Evolutionary conservation across 2,329 filamentous ascomycete genomes (phyloP).

Genomic region (Diplodia corticola): DNA sequence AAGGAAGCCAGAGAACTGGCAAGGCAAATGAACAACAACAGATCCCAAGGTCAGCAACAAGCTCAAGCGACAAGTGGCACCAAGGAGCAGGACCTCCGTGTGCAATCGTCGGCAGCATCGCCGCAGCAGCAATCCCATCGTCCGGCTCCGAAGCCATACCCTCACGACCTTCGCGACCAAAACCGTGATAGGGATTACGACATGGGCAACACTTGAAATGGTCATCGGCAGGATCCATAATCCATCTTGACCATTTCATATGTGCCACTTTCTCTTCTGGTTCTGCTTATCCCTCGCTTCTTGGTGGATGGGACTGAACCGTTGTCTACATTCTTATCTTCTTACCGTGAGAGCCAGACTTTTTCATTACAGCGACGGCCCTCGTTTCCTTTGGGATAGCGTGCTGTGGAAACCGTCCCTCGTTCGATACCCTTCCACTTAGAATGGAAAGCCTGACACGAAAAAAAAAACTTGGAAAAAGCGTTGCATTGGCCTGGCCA

Average conservation of each 20-base stretch:
- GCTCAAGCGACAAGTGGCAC: neutral
- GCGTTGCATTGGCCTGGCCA: neutral
- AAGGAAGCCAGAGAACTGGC: conserved; percentile 19
- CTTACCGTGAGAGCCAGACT: neutral
- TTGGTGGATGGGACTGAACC: neutral
- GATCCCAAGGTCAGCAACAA: neutral
- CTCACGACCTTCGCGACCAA: no score
- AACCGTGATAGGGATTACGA: neutral
- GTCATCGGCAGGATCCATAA: neutral
- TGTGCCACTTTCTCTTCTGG: neutral
- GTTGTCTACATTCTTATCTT: neutral
- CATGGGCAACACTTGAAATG: neutral
- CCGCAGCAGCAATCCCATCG: neutral
- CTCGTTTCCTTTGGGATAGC: neutral
- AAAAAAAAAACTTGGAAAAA: neutral
- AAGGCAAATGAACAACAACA: neutral
- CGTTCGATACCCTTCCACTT: neutral
- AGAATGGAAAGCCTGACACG: neutral
- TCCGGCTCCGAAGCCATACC: neutral
- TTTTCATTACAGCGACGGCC: neutral
- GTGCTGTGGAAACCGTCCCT: no score
- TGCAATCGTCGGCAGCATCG: neutral
- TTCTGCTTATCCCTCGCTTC: neutral
- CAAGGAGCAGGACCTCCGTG: neutral
- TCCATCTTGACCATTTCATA: neutral